Percentiles rank a stretch among this genome's conserved stretches.
phyloP scores from a whole-genome alignment of 2,329 filamentous ascomycete genomes.

The Exserohilum turcica region DNA sequence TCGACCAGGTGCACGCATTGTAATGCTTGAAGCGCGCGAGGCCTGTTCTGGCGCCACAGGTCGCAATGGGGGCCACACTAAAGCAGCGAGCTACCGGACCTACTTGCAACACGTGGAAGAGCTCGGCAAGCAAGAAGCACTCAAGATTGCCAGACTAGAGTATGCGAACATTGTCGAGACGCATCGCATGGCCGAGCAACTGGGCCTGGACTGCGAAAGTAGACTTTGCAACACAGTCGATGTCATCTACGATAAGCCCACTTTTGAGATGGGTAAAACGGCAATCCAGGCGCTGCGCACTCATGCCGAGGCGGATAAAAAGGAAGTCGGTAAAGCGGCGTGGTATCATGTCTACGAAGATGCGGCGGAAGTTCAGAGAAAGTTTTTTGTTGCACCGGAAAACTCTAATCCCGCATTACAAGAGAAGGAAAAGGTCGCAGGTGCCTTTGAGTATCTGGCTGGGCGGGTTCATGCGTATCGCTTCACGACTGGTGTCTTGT shows the following conservation, averaged over 20 bases:
- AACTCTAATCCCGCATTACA: constrained; percentile 26
- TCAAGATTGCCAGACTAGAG: constrained; percentile 50
- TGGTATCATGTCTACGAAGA: constrained; percentile 34
- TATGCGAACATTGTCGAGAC: constrained; percentile 58
- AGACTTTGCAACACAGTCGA: constrained; percentile 61
- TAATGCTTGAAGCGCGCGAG: constrained; percentile 50
- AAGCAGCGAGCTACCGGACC: constrained; percentile 57
- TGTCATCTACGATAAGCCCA: constrained; percentile 58
- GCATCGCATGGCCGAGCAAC: constrained; percentile 58
- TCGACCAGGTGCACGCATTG: constrained; percentile 23
- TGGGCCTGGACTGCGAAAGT: constrained; percentile 55
- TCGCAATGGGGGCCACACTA: constrained; percentile 56
- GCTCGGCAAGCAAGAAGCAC: constrained; percentile 57
- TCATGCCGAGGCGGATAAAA: constrained; percentile 34
- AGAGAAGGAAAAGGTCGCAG: constrained; percentile 27
- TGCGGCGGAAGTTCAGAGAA: constrained; percentile 14
- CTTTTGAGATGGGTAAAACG: constrained; percentile 35
- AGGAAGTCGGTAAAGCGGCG: constrained; percentile 29
- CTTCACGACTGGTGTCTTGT: constrained; percentile 36
- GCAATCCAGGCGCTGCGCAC: constrained; percentile 30
- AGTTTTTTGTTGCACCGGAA: constrained; percentile 23
- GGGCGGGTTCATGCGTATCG: constrained; percentile 42
- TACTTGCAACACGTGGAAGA: constrained; percentile 55
- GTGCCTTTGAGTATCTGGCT: constrained; percentile 41
- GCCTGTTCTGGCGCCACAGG: constrained; percentile 50